phyloP scores from a whole-genome alignment of 2,329 filamentous ascomycete species.

The Cordyceps cateniannulata region DNA sequence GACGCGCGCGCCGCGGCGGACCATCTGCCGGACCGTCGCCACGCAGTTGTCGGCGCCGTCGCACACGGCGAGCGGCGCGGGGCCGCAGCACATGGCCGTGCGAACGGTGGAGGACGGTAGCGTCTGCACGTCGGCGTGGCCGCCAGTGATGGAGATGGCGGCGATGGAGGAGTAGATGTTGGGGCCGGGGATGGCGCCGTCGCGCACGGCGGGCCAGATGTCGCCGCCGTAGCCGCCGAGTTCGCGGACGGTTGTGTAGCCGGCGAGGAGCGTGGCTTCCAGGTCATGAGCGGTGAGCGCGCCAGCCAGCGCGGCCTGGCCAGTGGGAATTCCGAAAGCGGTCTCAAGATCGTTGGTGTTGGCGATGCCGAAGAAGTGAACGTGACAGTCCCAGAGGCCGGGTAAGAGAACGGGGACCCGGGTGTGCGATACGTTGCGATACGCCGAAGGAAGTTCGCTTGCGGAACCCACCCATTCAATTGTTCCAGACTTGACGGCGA shows the following conservation, averaged over 20 bases:
- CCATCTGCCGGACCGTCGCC: constrained; percentile 33
- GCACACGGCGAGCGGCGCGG: constrained; percentile 27
- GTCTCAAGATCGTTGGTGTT: constrained; percentile 15
- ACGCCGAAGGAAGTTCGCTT: constrained; percentile 25
- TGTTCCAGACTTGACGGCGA: constrained; percentile 31
- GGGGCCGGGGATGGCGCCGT: constrained; percentile 36
- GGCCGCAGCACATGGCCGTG: constrained; percentile 25
- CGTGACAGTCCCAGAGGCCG: constrained; percentile 45
- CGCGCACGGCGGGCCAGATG: constrained; percentile 32
- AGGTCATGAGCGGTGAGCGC: constrained; percentile 35
- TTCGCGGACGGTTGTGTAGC: constrained; percentile 43
- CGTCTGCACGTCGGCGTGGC: constrained; percentile 40
- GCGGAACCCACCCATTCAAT: constrained; percentile 35
- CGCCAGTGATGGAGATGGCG: constrained; percentile 38
- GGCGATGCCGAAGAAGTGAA: constrained; percentile 31
- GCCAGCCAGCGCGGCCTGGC: constrained; percentile 27
- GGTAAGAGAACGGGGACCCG: constrained; percentile 38
- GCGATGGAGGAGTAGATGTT: constrained; percentile 39
- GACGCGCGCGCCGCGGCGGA: constrained; percentile 39
- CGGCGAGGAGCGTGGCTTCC: constrained; percentile 35
- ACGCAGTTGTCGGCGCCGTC: constrained; percentile 41
- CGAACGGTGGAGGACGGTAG: constrained; percentile 28
- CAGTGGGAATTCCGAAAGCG: constrained; percentile 20
- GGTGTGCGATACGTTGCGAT: constrained; percentile 21
- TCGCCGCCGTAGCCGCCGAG: constrained; percentile 38